These are phyloP conservation scores for Globisporangium abappressorium DNA, from an alignment of 352 stramenopile species.

Conservation along the genomic window DNA sequence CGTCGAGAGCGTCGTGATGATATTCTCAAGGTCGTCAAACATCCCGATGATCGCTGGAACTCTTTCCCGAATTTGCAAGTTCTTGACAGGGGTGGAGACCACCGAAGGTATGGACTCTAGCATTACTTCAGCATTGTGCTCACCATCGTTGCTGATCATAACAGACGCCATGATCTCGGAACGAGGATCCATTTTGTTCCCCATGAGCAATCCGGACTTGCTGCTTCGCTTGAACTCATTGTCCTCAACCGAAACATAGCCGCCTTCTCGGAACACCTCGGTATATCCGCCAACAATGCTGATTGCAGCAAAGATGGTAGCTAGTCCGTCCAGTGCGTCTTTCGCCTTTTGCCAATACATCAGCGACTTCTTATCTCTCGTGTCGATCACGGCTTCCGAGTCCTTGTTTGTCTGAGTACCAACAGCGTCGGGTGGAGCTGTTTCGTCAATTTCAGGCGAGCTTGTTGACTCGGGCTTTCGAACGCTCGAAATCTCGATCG, in stretches of 20 bases:
- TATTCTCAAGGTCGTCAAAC: slow-evolving; percentile 65
- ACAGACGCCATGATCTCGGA: slow-evolving; percentile 34
- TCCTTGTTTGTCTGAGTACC: slow-evolving; percentile 13
- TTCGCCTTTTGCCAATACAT: slow-evolving; percentile 75
- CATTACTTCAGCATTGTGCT: not conserved
- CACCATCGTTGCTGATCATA: slow-evolving; percentile 10
- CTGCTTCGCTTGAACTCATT: slow-evolving; percentile 28
- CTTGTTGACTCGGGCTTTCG: slow-evolving; percentile 57
- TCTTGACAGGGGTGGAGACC: slow-evolving; percentile 41
- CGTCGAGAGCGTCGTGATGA: slow-evolving; percentile 50
- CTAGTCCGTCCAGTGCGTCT: slow-evolving; percentile 55
- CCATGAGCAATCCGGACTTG: slow-evolving; percentile 28
- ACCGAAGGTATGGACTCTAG: slow-evolving; percentile 9
- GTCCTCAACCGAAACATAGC: slow-evolving; percentile 48
- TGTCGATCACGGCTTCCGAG: slow-evolving; percentile 16
- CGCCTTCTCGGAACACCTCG: slow-evolving; percentile 69
- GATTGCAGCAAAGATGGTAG: slow-evolving; percentile 59
- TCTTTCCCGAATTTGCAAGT: slow-evolving; percentile 59
- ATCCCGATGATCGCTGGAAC: slow-evolving; percentile 76
- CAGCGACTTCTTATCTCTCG: slow-evolving; percentile 67
- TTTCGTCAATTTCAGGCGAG: slow-evolving; percentile 62
- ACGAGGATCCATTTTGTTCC: slow-evolving; percentile 39
- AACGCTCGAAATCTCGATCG: slow-evolving; percentile 21
- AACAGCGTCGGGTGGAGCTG: not conserved
- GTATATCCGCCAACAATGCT: slow-evolving; percentile 72